Evolutionary conservation across 2,329 filamentous ascomycete genomes (phyloP).

Genomic region (Diaporthe sp.): DNA sequence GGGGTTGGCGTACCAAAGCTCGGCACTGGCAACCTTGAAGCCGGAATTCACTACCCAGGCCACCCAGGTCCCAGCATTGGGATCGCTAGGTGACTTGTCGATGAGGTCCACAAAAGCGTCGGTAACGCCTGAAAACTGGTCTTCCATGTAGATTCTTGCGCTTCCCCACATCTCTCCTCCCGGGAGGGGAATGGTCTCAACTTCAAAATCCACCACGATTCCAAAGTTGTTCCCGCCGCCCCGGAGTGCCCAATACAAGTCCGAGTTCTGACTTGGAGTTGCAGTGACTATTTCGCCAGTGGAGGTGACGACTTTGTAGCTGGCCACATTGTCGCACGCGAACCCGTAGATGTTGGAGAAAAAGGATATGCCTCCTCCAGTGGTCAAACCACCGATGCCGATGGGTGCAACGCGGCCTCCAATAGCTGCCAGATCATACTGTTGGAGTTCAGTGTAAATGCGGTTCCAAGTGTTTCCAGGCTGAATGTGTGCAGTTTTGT

Average conservation of each 20-base stretch:
- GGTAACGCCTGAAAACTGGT: slow-evolving; percentile 43
- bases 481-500: background rate
- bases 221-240: slow-evolving; percentile 67
- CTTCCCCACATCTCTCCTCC: slow-evolving; percentile 52
- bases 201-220: slow-evolving; percentile 62
- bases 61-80: slow-evolving; percentile 48
- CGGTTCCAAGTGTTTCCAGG: slow-evolving; percentile 6
- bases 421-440: slow-evolving; percentile 16
- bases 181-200: slow-evolving; percentile 48
- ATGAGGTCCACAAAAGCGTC: slow-evolving; percentile 46
- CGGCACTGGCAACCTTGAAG: slow-evolving; percentile 41
- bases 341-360: slow-evolving; percentile 17
- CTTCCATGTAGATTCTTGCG: slow-evolving; percentile 43
- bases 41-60: slow-evolving; percentile 38
- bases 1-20: slow-evolving; percentile 51
- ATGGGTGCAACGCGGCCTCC: slow-evolving; percentile 3
- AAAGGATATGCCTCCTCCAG: slow-evolving; percentile 24
- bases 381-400: slow-evolving; percentile 20
- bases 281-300: slow-evolving; percentile 55
- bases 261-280: slow-evolving; percentile 52
- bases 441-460: background rate
- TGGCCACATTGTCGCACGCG: slow-evolving; percentile 23
- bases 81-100: slow-evolving; percentile 44
- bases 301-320: slow-evolving; percentile 51
- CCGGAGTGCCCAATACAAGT: slow-evolving; percentile 67